Base-by-base conservation (phyloP, 495 filamentous ascomycete genomes). In the Jackrogersella minutella region DNA sequence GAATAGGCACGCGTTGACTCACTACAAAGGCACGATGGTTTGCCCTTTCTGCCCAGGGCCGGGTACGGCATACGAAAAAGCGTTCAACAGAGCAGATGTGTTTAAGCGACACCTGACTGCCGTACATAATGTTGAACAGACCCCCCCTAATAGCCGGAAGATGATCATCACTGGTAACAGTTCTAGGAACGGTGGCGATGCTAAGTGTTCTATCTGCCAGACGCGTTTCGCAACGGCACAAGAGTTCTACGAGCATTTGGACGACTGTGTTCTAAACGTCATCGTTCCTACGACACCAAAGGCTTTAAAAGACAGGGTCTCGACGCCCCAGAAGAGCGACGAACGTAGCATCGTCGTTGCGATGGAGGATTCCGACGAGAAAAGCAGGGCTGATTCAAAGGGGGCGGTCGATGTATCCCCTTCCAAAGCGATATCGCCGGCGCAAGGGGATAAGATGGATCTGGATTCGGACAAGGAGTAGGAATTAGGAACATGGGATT, bases 11-110 rank as follows among this genome's bases (percentile, higher is more conserved):
- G 97, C 94, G 0, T 75, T 99, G 54, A 99, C 96, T 21, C 95
- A 99, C 73, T 99, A 99, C 85, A 98, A 98, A 79, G 96, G 96
- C 7, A 98, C 93, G 26, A 98, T 99, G 96, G 93, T 99, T 22
- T 99, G 95, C 77, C 93, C 93, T 31, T 99, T 99, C 81, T 99
- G 95, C 71, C 93, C 94, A 0, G 93, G 93, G 3, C 90, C 91
- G 21, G 96, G 96, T 11, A 96, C 93, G 1, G 86, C 94, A 17
- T 91, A 90, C 0, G 95, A 99, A 78, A 99, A 99, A 84, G 96
- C 92, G 69, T 99, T 99, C 77, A 99, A 99, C 79, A 88, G 95
- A 26, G 93, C 96, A 46, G 95, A 99, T 73, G 96, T 99, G 49
- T 99, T 99, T 85, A 99, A 98, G 84, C 86, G 95, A 49, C 95